Evolutionary conservation across 345 rosid species (phyloP), one percentile per base, ranked within the genome.

Genomic region (Salix purpurea): DNA sequence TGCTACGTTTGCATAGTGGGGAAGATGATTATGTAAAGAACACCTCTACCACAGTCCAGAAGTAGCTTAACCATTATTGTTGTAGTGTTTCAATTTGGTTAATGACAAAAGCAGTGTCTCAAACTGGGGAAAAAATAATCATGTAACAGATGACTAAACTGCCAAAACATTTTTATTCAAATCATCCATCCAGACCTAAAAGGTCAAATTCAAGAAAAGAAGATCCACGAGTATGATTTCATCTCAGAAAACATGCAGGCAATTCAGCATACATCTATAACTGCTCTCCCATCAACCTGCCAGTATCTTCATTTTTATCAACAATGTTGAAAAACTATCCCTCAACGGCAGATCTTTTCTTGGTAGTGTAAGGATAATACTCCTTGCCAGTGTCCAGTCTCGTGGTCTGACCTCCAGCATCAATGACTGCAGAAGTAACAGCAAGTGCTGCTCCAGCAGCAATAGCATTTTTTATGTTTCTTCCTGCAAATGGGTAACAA

Each of bases 361-460:
- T 88, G 61, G 91, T 92, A 65, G 98, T 87, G 87, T 93, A 92
- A 14, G 99, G 92, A 77, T 90, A 96, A 76, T 93, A 93, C 81
- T 93, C 99, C 87, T 92, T 96, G 75, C 97, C 97, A 4, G 15
- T 87, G 85, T 96, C 99, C 73, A 82, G 39, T 88, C 97, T 93
- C 72, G 95, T 96, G 65, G 98, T 96, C 82, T 92, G 99, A 56
- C 97, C 97, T 39, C 98, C 97, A 21, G 90, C 84, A 78, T 96
- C 99, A 78, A 96, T 92, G 67, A 86, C 9, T 16, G 94, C 86
- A 73, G 98, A 92, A 48, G 99, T 96, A 77, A 91, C 81, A 6
- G 97, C 99, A 52, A 96, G 81, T 34, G 97, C 91, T 42, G 99
- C 66, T 72, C 99, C 99, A 66, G 97, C 98, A 74, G 94, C 82